Evolutionary conservation across 1,139 yeast species (phyloP).

Genomic region (Petasospora rhodanensis): DNA sequence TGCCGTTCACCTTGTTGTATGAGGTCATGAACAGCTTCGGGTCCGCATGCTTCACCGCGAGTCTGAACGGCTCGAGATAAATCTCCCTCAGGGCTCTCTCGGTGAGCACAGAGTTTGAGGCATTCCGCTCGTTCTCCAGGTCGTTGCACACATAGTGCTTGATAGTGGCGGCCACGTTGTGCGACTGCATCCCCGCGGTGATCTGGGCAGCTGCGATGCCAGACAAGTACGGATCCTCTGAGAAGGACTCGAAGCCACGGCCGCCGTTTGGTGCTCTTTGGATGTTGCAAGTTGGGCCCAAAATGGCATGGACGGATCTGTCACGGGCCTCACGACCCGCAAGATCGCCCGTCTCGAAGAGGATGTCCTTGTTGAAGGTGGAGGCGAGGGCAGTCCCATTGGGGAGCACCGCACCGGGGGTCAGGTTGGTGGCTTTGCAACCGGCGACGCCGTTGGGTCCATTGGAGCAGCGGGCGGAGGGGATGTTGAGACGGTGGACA

Average conservation of each 20-base stretch:
- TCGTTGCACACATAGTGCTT: constrained; percentile 62
- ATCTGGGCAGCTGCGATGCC: constrained; percentile 48
- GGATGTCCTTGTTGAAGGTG: constrained; percentile 36
- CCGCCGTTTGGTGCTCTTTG: constrained; percentile 62
- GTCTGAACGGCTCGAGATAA: constrained; percentile 57
- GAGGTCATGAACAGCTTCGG: constrained; percentile 57
- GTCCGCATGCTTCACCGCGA: constrained; percentile 44
- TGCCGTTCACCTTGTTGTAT: constrained; percentile 57
- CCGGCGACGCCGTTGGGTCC: constrained; percentile 58
- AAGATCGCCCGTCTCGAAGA: constrained; percentile 40
- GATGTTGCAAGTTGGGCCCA: constrained; percentile 54
- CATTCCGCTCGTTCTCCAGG: constrained; percentile 50
- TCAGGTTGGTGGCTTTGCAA: constrained; percentile 42
- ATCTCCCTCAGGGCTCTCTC: constrained; percentile 59
- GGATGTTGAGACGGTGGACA: constrained; percentile 41
- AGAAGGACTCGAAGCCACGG: constrained; percentile 58
- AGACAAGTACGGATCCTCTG: constrained; percentile 57
- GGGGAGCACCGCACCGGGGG: constrained; percentile 49
- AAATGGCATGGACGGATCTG: constrained; percentile 51
- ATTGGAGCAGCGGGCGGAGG: constrained; percentile 37
- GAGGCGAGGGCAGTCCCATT: constrained; percentile 36
- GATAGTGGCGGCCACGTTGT: constrained; percentile 50
- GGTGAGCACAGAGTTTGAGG: constrained; percentile 44
- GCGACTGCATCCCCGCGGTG: constrained; percentile 50
- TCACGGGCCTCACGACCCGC: constrained; percentile 48